Percentiles rank a stretch among this genome's conserved stretches.
Evolutionary conservation across 495 filamentous ascomycete species (phyloP).

Genomic region (Apodospora peruviana): DNA sequence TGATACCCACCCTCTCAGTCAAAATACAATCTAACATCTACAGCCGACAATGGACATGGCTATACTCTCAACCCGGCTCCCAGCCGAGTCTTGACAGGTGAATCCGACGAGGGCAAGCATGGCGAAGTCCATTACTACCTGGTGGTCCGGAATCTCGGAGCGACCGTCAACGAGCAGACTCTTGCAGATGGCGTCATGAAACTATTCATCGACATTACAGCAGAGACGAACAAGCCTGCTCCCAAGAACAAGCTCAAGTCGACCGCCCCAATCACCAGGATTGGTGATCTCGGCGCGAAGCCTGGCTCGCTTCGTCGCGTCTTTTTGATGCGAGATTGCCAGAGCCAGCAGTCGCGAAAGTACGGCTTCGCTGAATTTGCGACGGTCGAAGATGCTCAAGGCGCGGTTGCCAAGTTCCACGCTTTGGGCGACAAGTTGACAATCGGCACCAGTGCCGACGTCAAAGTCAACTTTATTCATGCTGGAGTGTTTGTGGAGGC

Average conservation of each 20-base stretch:
- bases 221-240: constrained; percentile 32
- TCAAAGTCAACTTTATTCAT: constrained; percentile 74
- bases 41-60: too few species aligned
- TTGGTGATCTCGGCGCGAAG: constrained; percentile 64
- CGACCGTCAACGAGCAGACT: constrained; percentile 68
- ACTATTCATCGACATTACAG: constrained; percentile 53
- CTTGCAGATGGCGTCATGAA: constrained; percentile 76
- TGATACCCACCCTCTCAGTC: too few species aligned
- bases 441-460: constrained; percentile 71
- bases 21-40: too few species aligned
- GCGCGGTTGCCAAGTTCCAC: constrained; percentile 67
- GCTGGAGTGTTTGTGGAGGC: constrained; percentile 78
- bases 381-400: constrained; percentile 68
- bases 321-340: constrained; percentile 70
- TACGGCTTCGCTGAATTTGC: constrained; percentile 90
- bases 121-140: constrained; percentile 74
- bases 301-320: constrained; percentile 73
- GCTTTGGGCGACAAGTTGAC: constrained; percentile 72
- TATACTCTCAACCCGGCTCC: too few species aligned
- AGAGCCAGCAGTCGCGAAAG: constrained; percentile 71
- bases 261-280: constrained; percentile 67
- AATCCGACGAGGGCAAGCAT: constrained; percentile 75
- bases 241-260: constrained; percentile 57
- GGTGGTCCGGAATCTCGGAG: constrained; percentile 69
- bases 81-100: constrained; percentile 51